A percentile compares a stretch with the other conserved stretches of the same genome.
These are phyloP conservation scores for Candida takata DNA, from an alignment of 805 yeast genomes.

Conservation along the genomic window DNA sequence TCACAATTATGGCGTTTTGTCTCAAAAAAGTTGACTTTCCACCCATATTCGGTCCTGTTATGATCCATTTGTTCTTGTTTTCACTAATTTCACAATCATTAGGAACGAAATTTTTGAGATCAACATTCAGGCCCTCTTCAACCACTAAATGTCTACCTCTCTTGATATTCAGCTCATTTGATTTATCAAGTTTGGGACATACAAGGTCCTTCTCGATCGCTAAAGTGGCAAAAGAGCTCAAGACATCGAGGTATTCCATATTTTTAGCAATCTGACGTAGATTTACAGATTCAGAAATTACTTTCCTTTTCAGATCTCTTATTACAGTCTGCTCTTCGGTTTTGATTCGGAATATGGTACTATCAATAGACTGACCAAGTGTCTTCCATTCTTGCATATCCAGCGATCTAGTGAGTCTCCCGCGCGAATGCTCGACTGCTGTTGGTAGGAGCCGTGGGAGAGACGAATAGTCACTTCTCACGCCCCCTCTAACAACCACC, in stretches of 20 bases:
- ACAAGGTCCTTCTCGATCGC: conserved; percentile 63
- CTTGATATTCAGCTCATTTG: conserved; percentile 40
- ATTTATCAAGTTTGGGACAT: conserved; percentile 54
- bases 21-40: conserved; percentile 92
- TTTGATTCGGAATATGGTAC: conserved; percentile 39
- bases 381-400: conserved; percentile 43
- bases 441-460: conserved; percentile 9
- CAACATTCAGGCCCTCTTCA: conserved; percentile 51
- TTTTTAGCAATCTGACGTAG: conserved; percentile 44
- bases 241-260: conserved; percentile 64
- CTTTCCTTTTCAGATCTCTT: conserved; percentile 37
- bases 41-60: conserved; percentile 97
- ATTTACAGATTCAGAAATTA: conserved; percentile 36
- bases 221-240: conserved; percentile 63
- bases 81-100: conserved; percentile 68
- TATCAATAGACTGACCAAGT: conserved; percentile 43
- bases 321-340: conserved; percentile 50
- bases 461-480: conserved; percentile 10
- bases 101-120: conserved; percentile 52
- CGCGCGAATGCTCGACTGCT: conserved; percentile 30
- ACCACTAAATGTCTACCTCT: conserved; percentile 85
- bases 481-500: conserved; percentile 34
- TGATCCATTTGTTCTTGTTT: conserved; percentile 55
- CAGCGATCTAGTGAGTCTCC: conserved; percentile 39
- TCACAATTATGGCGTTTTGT: conserved; percentile 80